phyloP scores from a whole-genome alignment of 169 alveolate genomes.

The Eimeria falciformis region DNA sequence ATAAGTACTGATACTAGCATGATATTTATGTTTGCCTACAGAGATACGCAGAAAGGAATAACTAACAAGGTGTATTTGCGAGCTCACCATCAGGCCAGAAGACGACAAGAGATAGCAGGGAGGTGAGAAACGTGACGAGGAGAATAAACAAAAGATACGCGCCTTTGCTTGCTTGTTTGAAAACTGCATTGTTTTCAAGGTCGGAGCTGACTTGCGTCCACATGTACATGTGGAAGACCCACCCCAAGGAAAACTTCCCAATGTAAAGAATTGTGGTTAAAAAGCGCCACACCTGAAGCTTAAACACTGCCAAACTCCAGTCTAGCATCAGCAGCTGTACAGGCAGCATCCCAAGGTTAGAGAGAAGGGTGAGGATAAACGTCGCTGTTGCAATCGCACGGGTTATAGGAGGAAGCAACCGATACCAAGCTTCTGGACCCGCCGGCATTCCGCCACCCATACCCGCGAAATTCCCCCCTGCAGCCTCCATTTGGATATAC shows the following conservation, averaged over 20 bases:
- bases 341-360: slow-evolving; percentile 34
- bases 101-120: slow-evolving; percentile 44
- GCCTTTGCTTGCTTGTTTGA: slow-evolving; percentile 39
- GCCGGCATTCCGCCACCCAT: too few relatives aligned
- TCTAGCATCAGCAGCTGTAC: slow-evolving; percentile 37
- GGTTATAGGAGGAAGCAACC: slow-evolving; percentile 32
- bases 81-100: slow-evolving; percentile 75
- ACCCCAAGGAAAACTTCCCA: slow-evolving; percentile 62
- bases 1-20: too few relatives aligned
- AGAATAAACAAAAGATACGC: slow-evolving; percentile 69
- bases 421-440: slow-evolving; percentile 66
- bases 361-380: slow-evolving; percentile 39
- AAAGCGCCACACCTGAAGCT: slow-evolving; percentile 75
- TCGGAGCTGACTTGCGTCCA: slow-evolving; percentile 57
- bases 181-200: slow-evolving; percentile 65
- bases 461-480: too few relatives aligned
- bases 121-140: slow-evolving; percentile 7
- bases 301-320: slow-evolving; percentile 28
- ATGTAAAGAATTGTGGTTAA: slow-evolving; percentile 44
- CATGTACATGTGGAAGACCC: slow-evolving; percentile 73
- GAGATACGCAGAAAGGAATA: too few relatives aligned
- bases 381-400: slow-evolving; percentile 48
- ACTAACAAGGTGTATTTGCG: too few relatives aligned
- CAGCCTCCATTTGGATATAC: too few relatives aligned
- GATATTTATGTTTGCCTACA: too few relatives aligned